Conservation (phyloP, 116 monocot species). For the Phalaenopsis hybrid region DNA sequence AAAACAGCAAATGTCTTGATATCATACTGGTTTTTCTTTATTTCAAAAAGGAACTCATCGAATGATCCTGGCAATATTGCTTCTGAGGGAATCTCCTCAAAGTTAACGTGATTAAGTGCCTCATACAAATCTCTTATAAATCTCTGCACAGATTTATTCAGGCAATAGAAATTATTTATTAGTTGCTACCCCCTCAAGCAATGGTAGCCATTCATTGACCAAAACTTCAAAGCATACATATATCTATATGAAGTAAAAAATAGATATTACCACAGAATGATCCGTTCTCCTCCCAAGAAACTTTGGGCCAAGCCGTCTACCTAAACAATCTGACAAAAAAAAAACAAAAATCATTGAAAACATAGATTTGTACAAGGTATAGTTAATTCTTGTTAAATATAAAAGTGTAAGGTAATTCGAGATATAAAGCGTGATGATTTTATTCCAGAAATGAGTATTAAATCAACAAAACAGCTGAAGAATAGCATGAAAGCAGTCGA, state of each 20-base stretch:
- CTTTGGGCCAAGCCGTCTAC: slow-evolving; percentile 41
- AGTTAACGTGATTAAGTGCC: slow-evolving; percentile 58
- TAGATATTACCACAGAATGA: slow-evolving; percentile 26
- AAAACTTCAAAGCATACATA: not conserved
- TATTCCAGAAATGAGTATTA: too few relatives aligned
- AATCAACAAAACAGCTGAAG: too few relatives aligned
- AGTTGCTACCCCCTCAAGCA: not conserved
- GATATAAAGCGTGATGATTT: too few relatives aligned
- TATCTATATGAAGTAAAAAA: not conserved
- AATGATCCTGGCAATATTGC: slow-evolving; percentile 64
- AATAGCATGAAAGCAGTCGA: too few relatives aligned
- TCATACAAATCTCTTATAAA: slow-evolving; percentile 69
- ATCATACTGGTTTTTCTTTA: slow-evolving; percentile 78
- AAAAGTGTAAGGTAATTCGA: too few relatives aligned
- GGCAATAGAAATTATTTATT: not conserved
- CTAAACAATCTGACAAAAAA: slow-evolving; percentile 43
- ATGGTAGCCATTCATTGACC: not conserved
- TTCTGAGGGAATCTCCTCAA: slow-evolving; percentile 40
- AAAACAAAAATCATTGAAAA: not conserved
- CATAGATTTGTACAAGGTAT: not conserved
- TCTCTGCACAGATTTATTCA: slow-evolving; percentile 34
- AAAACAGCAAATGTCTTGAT: slow-evolving; percentile 70
- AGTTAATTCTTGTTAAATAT: too few relatives aligned
- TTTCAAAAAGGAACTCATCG: slow-evolving; percentile 60
- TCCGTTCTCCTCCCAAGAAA: slow-evolving; percentile 29